Base-by-base conservation (phyloP, 306 rosid genomes). In the Phaseolus lunatus region DNA sequence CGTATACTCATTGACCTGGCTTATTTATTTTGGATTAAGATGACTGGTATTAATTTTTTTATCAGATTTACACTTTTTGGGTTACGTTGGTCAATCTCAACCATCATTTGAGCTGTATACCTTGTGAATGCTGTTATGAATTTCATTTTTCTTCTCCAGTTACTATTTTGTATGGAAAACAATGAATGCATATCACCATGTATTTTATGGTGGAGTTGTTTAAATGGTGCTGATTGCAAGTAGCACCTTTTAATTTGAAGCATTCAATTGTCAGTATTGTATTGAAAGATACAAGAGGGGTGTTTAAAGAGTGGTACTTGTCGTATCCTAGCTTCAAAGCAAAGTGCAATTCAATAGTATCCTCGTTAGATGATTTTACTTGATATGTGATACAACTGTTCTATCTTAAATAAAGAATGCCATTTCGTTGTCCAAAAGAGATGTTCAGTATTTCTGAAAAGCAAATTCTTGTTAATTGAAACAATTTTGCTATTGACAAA, bases 11-110 rank as follows among this genome's bases (percentile, higher is more conserved):
- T 56, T 75, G 56, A 72, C 65, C 7, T 53, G 52, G 58, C 71
- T 70, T 70, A 15, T 70, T 65, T 41, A 48, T 79, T 77, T 65
- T 76, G 33, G 63, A 24, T 70, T 80, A 52, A 73, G 56, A 78
- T 44, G 78, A 58, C 9, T 8, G 65, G 26, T 83, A n/a, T 58
- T 72, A 70, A 31, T 43, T 64, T 70, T 54, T 70, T 54, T 57
- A 44, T 64, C 54, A 31, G 61, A 79, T 67, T n/a, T 37, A 58
- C 80, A 18, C 29, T 68, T 41, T 47, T 83, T 83, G 63, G 2
- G 68, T 67, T 59, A 68, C 29, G 5, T 13, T 27, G 26, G 26
- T 48, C 24, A 16, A 50, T 73, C 48, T 43, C 52, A 79, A 79
- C 27, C 29, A 79, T 68, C 77, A 33, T 35, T 43, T 49, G 18